Base-by-base conservation (phyloP, 768 basidiomycete species). In the Podaxis carcinomalis region DNA sequence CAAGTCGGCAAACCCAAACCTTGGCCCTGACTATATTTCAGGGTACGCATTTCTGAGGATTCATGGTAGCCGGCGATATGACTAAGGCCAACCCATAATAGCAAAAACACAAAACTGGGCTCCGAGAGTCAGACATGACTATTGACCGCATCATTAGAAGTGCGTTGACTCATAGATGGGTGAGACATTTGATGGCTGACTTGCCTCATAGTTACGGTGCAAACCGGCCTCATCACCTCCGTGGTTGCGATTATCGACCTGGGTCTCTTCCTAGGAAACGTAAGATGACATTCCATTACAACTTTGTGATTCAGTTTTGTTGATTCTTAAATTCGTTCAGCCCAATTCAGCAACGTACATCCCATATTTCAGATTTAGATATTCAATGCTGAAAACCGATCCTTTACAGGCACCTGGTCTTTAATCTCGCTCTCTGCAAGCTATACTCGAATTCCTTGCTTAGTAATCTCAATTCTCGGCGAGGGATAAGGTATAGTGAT, bases 111-210 rank as follows among this genome's bases (percentile, higher is more conserved):
- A 57, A 47, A 27, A 57, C 56, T 21, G 56, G 56, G 11, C 35
- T 57, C 28, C 10, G 46, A 19, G 21, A 32, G 25, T 44, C 56
- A 25, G 56, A 57, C 14, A 27, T 44, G n/a, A 32, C 46, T 21
- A 28, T 47, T 46, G 56, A 57, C 56, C 56, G 56, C 27, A 47
- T 57, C 21, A 57, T 57, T 14, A 44, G 19, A 23, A 23, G 56
- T 47, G 21, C 3, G 42, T 23, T 44, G 39, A 10, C 40, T 42
- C 2, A 16, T 3, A 5, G 4, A 46, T 19, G 6, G 28, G 21
- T 25, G 16, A 46, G 25, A 28, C 0, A 36, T 25, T 25, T 40
- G 6, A 2, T 23, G 16, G 27, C 25, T 35, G 46, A 13, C 5
- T 9, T n/a, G 6, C 21, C 11, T 56, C 23, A 3, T 19, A 57